These are phyloP conservation scores for Kodamaea restingae DNA, from an alignment of 805 yeast genomes.

Conservation along the genomic window DNA sequence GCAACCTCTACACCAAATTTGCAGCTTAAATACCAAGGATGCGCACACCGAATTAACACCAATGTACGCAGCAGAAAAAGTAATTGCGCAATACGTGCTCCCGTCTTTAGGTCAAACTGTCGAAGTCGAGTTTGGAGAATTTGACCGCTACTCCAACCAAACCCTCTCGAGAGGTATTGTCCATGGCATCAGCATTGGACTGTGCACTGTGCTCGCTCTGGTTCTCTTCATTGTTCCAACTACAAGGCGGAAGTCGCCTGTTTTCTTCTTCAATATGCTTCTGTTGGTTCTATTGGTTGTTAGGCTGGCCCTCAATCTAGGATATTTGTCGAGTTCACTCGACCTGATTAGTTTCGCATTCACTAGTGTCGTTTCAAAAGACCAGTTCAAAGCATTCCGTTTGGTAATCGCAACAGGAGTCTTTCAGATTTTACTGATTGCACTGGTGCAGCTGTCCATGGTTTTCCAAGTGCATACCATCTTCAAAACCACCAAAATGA, in stretches of 20 bases:
- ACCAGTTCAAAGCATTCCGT: constrained; percentile 33
- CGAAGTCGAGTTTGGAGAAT: constrained; percentile 3
- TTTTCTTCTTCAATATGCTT: constrained; percentile 67
- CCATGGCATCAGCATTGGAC: constrained; percentile 11
- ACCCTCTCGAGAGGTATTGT: constrained; percentile 6
- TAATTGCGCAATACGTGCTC: no score
- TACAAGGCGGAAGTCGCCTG: constrained; percentile 48
- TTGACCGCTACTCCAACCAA: constrained; percentile 8
- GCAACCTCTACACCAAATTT: constrained; percentile 1
- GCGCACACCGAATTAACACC: no score
- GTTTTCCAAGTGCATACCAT: constrained; percentile 69
- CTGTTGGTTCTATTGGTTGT: constrained; percentile 54
- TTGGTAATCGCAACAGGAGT: constrained; percentile 60
- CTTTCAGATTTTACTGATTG: constrained; percentile 56
- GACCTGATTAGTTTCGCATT: constrained; percentile 44
- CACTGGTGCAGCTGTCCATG: constrained; percentile 60
- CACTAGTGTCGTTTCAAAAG: constrained; percentile 26
- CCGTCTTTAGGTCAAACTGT: no score
- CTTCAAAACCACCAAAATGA: constrained; percentile 56
- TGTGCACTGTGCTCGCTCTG: constrained; percentile 8
- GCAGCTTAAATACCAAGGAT: neutral
- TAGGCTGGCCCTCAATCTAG: constrained; percentile 58
- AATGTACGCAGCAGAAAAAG: no score
- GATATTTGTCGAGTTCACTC: constrained; percentile 50
- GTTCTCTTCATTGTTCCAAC: constrained; percentile 21